These are phyloP conservation scores for Cyclotella cryptica DNA, from an alignment of 108 stramenopile genomes.

Conservation along the genomic window DNA sequence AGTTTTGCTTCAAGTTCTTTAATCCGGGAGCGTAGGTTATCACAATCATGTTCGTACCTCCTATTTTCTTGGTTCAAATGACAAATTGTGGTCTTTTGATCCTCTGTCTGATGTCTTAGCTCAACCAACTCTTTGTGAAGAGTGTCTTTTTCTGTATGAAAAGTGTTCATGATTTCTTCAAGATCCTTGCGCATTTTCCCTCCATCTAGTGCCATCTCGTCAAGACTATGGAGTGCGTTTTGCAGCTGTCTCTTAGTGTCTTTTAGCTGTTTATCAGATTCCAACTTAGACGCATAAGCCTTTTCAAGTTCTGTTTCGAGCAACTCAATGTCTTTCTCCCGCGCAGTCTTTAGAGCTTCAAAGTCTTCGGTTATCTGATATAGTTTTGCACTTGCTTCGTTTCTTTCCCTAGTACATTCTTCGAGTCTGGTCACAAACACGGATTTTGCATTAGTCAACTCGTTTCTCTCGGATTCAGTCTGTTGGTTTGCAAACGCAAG, in stretches of 20 bases:
- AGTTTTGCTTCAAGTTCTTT: conserved; percentile 24
- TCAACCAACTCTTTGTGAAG: conserved; percentile 27
- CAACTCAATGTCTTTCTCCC: conserved; percentile 34
- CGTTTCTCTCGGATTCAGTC: conserved; percentile 17
- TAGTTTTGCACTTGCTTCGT: conserved; percentile 18
- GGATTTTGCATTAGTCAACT: not conserved
- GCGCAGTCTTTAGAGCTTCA: conserved; percentile 17
- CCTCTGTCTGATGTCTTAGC: conserved; percentile 19
- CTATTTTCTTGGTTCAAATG: conserved; percentile 23
- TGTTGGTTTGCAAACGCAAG: conserved; percentile 19
- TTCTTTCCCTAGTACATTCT: conserved; percentile 25
- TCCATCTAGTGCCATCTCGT: conserved; percentile 46
- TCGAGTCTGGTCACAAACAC: conserved; percentile 18
- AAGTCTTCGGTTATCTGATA: conserved; percentile 15
- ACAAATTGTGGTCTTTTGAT: conserved; percentile 20
- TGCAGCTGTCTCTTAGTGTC: conserved; percentile 36
- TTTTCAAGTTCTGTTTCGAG: conserved; percentile 43
- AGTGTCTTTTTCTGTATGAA: conserved; percentile 34
- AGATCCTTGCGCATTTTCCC: conserved; percentile 39
- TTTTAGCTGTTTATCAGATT: conserved; percentile 33
- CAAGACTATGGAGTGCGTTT: conserved; percentile 40
- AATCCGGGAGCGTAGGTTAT: conserved; percentile 11
- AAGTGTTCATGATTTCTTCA: conserved; percentile 28
- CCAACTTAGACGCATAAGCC: conserved; percentile 23
- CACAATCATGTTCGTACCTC: conserved; percentile 19